Evolutionary conservation across 306 rosid species (phyloP).

Genomic region (Malus sylvestris): DNA sequence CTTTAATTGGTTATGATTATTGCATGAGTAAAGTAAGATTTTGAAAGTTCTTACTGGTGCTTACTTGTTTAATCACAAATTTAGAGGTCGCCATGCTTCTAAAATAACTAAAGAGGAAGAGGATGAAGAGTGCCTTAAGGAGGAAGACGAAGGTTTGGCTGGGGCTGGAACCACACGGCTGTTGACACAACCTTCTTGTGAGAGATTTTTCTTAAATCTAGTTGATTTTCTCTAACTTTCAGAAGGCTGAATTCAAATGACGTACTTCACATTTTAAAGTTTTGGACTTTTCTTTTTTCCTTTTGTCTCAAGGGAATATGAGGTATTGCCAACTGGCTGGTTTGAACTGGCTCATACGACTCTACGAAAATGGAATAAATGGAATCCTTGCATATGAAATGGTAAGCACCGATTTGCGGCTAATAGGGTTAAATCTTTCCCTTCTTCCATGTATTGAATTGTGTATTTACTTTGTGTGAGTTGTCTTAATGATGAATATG

Average conservation of each 20-base stretch:
- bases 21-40: neutral
- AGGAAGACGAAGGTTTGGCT: conserved; percentile 81
- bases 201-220: conserved; percentile 1
- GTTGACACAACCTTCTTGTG: conserved; percentile 83
- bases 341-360: conserved; percentile 87
- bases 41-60: neutral
- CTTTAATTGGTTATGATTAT: neutral
- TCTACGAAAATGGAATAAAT: conserved; percentile 94
- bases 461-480: neutral
- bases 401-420: conserved; percentile 37
- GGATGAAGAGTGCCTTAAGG: conserved; percentile 94
- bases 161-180: conserved; percentile 69
- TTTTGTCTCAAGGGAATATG: conserved; percentile 75
- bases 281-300: neutral
- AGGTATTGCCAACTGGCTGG: conserved; percentile 99
- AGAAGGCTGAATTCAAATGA: neutral
- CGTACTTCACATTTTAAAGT: neutral
- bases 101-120: conserved; percentile 97
- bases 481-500: neutral
- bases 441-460: neutral
- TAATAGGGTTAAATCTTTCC: neutral
- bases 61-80: neutral
- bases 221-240: neutral
- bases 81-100: conserved; percentile 97
- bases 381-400: conserved; percentile 99